Percentiles rank a stretch among this genome's conserved stretches.
Conservation (phyloP, 495 filamentous ascomycete species). For the Lasiosphaeris hirsuta region DNA sequence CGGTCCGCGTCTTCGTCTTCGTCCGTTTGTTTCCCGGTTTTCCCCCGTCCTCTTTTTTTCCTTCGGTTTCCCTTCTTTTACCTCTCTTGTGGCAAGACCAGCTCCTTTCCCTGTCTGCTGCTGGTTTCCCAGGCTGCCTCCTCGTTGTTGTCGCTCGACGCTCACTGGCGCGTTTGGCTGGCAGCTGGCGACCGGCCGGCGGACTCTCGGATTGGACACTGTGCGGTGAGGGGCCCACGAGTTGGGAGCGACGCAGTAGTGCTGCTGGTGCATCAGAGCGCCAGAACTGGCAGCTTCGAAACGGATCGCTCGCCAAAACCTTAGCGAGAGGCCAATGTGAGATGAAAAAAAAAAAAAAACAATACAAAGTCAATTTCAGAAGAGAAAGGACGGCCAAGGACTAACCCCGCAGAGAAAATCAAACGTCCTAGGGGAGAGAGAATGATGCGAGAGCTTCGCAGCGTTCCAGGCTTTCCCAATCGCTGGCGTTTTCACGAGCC, state of each 20-base stretch:
- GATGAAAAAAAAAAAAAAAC: no score
- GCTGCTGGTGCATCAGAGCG: no score
- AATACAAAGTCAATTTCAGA: no score
- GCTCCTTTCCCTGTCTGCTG: conserved; percentile 1
- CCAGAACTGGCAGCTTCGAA: not conserved
- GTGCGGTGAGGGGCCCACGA: conserved; percentile 17
- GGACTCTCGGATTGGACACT: conserved; percentile 1
- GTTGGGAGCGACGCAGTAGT: not conserved
- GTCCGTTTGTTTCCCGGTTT: not conserved
- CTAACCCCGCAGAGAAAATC: no score
- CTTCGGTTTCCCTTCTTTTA: not conserved
- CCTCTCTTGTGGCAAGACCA: not conserved
- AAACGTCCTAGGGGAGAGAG: no score
- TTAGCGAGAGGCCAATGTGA: no score
- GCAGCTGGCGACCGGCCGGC: conserved; percentile 25
- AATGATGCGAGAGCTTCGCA: no score
- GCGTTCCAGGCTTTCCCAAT: no score
- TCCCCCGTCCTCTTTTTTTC: not conserved
- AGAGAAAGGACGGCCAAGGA: no score
- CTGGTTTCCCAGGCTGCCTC: conserved; percentile 22
- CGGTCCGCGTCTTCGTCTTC: no score
- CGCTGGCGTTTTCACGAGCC: no score
- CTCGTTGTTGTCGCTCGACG: conserved; percentile 4
- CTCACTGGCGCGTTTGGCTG: conserved; percentile 7
- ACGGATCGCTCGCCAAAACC: no score